These are phyloP conservation scores for Moesziomyces parantarcticus DNA, from an alignment of 1,284 basidiomycete genomes.

Conservation along the genomic window DNA sequence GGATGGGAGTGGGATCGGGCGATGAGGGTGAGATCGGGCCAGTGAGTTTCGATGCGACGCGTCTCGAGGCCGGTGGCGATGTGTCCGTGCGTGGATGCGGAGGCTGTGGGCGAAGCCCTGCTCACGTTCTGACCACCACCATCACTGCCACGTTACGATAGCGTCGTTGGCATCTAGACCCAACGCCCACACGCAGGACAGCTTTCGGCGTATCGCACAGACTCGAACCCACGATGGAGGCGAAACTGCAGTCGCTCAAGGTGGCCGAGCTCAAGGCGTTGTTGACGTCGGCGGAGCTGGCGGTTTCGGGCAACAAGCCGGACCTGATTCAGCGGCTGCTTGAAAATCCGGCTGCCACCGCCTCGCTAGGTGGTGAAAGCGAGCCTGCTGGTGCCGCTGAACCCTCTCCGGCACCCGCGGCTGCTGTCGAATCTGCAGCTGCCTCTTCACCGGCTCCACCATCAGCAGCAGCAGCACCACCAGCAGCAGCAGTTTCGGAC, in stretches of 20 bases:
- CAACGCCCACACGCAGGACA: no score
- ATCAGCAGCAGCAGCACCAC: conserved; percentile 8
- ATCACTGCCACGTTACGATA: not conserved
- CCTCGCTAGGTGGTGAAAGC: conserved; percentile 15
- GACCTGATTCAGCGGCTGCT: conserved; percentile 62
- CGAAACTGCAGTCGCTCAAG: conserved; percentile 58
- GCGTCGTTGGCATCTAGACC: no score
- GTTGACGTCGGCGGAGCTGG: conserved; percentile 47
- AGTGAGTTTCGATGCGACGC: no score
- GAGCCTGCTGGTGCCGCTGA: conserved; percentile 3
- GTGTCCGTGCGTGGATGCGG: no score
- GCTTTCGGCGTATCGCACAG: not conserved
- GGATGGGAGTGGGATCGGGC: no score
- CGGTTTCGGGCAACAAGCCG: conserved; percentile 59
- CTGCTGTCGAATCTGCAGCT: not conserved
- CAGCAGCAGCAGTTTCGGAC: conserved; percentile 1
- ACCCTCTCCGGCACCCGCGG: conserved; percentile 1
- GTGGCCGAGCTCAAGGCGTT: conserved; percentile 62
- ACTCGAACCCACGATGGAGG: conserved; percentile 50
- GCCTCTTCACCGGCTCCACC: conserved; percentile 6
- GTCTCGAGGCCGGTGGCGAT: no score
- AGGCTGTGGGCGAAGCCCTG: no score
- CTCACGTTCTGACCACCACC: not conserved
- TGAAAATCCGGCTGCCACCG: conserved; percentile 57
- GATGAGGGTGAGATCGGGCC: no score